These are phyloP conservation scores for Letharia lupina DNA, from an alignment of 495 filamentous ascomycete species.

Conservation along the genomic window DNA sequence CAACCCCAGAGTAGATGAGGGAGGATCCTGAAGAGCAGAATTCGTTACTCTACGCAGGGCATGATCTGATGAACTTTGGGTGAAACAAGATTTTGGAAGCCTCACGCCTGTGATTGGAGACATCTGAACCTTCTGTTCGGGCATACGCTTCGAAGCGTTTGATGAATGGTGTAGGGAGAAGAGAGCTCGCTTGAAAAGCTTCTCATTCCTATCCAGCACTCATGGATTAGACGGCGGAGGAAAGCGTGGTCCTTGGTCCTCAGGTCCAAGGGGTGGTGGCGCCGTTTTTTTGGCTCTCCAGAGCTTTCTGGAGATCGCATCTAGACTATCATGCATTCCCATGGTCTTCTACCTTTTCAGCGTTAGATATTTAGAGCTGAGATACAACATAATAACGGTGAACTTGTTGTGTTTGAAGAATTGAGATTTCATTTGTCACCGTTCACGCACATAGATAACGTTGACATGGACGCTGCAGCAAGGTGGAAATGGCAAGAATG, in stretches of 20 bases:
- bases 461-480: background rate
- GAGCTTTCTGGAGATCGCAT: background rate
- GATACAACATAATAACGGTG: background rate
- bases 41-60: background rate
- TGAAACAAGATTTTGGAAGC: background rate
- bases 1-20: slow-evolving; percentile 26
- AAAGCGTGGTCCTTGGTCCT: background rate
- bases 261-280: background rate
- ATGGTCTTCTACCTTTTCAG: background rate
- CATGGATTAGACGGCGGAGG: background rate
- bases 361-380: background rate
- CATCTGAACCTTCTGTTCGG: background rate
- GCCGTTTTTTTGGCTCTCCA: background rate
- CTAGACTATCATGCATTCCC: background rate
- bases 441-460: background rate
- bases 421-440: background rate
- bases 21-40: background rate
- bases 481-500: too few relatives aligned
- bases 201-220: background rate
- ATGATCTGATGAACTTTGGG: background rate
- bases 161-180: background rate
- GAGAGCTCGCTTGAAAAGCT: background rate
- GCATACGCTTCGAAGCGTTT: background rate
- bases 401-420: background rate
- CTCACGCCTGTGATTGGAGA: background rate